Evolutionary conservation across 768 basidiomycete species (phyloP).

Genomic region (Trametopsis cervina): DNA sequence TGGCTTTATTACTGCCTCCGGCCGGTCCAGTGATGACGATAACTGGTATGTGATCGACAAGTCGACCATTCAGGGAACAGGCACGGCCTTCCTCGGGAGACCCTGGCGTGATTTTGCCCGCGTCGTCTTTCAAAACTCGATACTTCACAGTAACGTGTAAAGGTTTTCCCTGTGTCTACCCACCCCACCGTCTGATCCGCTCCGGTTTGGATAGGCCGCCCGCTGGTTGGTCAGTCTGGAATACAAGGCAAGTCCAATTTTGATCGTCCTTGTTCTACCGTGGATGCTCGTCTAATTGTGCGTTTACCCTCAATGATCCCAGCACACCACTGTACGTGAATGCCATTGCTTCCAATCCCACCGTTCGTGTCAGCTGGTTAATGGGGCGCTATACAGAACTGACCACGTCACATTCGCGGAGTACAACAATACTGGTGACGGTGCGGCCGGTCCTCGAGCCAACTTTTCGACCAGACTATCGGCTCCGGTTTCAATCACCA

Average conservation of each 20-base stretch:
- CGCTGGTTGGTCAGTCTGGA: constrained; percentile 24
- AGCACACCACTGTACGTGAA: constrained; percentile 19
- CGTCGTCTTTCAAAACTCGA: constrained; percentile 24
- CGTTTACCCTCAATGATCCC: not conserved
- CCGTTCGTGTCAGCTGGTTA: not conserved
- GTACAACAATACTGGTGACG: constrained; percentile 23
- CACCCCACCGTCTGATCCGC: not conserved
- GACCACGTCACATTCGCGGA: constrained; percentile 26
- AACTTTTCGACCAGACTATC: constrained; percentile 23
- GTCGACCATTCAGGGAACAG: constrained; percentile 20
- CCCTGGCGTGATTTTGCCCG: constrained; percentile 23
- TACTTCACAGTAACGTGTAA: constrained; percentile 16
- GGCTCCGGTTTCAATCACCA: constrained; percentile 14
- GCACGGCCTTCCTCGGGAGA: constrained; percentile 19
- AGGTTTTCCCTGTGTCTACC: not conserved
- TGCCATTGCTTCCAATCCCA: not conserved
- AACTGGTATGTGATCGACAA: constrained; percentile 21
- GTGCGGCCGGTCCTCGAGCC: constrained; percentile 17
- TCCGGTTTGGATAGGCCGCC: constrained; percentile 7
- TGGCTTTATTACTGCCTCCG: constrained; percentile 19
- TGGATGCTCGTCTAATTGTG: not conserved
- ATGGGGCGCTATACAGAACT: constrained; percentile 12
- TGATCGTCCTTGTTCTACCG: not conserved
- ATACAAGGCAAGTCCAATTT: constrained; percentile 6
- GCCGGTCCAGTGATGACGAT: constrained; percentile 16